Evolutionary conservation across 192 early-diverging fungal genomes (phyloP).

Genomic region (Backusella sp.): DNA sequence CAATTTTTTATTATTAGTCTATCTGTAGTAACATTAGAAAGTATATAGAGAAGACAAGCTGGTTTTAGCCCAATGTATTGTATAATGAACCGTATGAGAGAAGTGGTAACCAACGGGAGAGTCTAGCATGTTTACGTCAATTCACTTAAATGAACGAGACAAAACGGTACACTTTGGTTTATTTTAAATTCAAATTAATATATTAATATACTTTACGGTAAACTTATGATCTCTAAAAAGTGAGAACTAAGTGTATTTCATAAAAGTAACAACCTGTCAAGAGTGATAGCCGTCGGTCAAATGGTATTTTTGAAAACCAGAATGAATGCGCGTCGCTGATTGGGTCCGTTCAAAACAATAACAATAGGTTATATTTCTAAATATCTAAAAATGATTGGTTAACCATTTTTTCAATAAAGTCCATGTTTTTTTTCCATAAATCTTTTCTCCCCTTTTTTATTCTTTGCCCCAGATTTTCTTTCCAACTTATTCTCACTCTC

Average conservation of each 20-base stretch:
- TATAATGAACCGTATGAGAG: background rate
- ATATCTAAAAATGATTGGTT: background rate
- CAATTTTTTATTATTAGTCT: background rate
- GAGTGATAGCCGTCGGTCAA: background rate
- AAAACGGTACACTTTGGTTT: background rate
- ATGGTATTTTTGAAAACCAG: background rate
- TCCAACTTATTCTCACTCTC: background rate
- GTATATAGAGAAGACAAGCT: background rate
- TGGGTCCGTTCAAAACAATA: background rate
- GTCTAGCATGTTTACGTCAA: background rate
- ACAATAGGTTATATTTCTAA: background rate
- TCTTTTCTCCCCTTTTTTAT: background rate
- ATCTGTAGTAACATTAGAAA: background rate
- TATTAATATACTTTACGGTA: too few relatives aligned
- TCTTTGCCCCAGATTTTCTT: conserved; percentile 4
- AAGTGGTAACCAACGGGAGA: background rate
- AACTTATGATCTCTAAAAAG: too few relatives aligned
- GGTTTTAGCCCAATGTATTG: background rate
- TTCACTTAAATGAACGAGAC: background rate
- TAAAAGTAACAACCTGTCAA: background rate
- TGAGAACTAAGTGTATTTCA: background rate
- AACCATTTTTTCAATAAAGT: background rate
- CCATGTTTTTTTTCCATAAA: background rate
- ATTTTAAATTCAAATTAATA: too few relatives aligned
- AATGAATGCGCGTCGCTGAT: background rate